Conservation (phyloP, 83 land plant genomes). For the Diphasiastrum complanatum region DNA sequence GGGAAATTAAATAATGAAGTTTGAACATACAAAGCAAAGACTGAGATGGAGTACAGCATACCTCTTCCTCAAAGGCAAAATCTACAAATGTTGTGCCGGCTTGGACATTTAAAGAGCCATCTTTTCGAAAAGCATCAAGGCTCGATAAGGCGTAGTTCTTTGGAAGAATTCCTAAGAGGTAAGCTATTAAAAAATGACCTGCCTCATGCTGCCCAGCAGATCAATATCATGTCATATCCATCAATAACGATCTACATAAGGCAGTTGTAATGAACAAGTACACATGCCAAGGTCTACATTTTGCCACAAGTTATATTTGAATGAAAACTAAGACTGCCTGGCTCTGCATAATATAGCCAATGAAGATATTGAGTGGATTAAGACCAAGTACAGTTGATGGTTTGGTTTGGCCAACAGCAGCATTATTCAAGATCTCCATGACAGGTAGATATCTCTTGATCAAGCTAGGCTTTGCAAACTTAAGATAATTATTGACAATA, state of each 20-base stretch:
- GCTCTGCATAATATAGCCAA: no score
- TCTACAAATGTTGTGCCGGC: slow-evolving; percentile 94
- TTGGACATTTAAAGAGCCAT: slow-evolving; percentile 74
- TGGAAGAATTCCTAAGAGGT: slow-evolving; percentile 80
- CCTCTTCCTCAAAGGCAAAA: slow-evolving; percentile 82
- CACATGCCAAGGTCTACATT: background rate
- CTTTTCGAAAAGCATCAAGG: slow-evolving; percentile 61
- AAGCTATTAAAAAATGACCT: slow-evolving; percentile 89
- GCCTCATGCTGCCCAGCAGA: slow-evolving; percentile 75
- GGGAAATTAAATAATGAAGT: background rate
- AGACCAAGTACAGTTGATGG: no score
- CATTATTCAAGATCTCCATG: no score
- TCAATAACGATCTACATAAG: slow-evolving; percentile 1
- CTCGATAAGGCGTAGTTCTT: slow-evolving; percentile 74
- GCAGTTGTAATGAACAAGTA: background rate
- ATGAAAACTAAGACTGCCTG: no score
- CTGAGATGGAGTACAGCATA: slow-evolving; percentile 14
- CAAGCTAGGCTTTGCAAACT: no score
- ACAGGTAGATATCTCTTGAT: no score
- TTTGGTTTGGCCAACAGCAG: no score
- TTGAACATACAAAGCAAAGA: background rate
- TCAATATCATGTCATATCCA: background rate
- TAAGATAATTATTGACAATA: no score
- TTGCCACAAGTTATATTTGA: no score
- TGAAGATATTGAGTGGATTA: no score